Evolutionary conservation across 164 flowering plant species (phyloP), one percentile per base, ranked within the genome.

Genomic region (Vitis riparia): DNA sequence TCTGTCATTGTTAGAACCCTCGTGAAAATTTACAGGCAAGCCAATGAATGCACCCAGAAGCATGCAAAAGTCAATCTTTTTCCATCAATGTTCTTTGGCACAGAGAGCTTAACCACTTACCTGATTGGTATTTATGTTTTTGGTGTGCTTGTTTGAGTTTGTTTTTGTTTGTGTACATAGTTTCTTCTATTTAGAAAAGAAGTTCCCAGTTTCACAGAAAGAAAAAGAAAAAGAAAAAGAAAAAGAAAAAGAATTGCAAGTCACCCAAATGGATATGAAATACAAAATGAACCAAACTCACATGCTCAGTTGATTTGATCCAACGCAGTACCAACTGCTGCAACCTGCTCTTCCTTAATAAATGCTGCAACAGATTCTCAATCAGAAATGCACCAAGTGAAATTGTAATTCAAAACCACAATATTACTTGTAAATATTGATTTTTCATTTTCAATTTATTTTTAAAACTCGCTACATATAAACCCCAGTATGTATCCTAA

Each of bases 231-330:
- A 61, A 32, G 37, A 16, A 49, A 47, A 48, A 49, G 19, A 16
- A 16, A 61, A 30, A 61, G 64, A 23, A 29, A 29, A 61, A 37
- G 44, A 37, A 37, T 6, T 30, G 23, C 29, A n/a, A 9, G 14
- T 27, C 55, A 2, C 30, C 44, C 7, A 49, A 60, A 23, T 16
- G 17, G 4, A 30, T 52, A 51, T 13, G 53, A 30, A 51, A 3
- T 37, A 19, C 11, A 51, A 66, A 61, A 71, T 55, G 15, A 44
- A 56, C 2, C 10, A 60, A 62, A 14, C 88, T 80, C 75, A 90
- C 97, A 71, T 92, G 95, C 52, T 78, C 83, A 64, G 71, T 44
- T 32, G 88, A 82, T 75, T 84, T 85, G 69, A 92, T 84, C 77
- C 86, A 76, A 56, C 82, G 76, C 27, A 89, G 55, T 15, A 80